Evolutionary conservation across 805 yeast species (phyloP).

Genomic region (Yamadazyma endophytica): DNA sequence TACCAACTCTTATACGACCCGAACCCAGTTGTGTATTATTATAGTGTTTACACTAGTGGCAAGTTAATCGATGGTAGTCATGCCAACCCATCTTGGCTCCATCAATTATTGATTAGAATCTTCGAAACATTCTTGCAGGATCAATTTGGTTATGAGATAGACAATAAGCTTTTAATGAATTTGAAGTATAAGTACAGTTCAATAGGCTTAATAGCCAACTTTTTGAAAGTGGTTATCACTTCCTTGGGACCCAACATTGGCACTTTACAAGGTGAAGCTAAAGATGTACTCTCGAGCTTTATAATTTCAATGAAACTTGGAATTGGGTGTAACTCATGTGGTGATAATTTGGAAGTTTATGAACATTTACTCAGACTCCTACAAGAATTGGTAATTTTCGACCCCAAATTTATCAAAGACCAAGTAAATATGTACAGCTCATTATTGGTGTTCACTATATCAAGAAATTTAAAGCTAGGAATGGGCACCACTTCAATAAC

Average conservation of each 20-base stretch:
- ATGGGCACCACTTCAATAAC: slow-evolving; percentile 30
- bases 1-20: slow-evolving; percentile 69
- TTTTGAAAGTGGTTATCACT: slow-evolving; percentile 29
- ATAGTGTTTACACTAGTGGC: slow-evolving; percentile 60
- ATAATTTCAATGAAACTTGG: slow-evolving; percentile 26
- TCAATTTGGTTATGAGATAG: slow-evolving; percentile 34
- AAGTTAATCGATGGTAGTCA: slow-evolving; percentile 54
- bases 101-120: slow-evolving; percentile 31
- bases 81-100: slow-evolving; percentile 36
- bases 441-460: slow-evolving; percentile 23
- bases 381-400: slow-evolving; percentile 37
- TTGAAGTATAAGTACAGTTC: slow-evolving; percentile 29
- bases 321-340: slow-evolving; percentile 24
- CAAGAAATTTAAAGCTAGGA: slow-evolving; percentile 34
- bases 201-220: slow-evolving; percentile 17
- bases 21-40: slow-evolving; percentile 77
- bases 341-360: slow-evolving; percentile 23
- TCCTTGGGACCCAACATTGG: slow-evolving; percentile 36
- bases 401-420: slow-evolving; percentile 29
- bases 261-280: slow-evolving; percentile 15
- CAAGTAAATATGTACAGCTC: slow-evolving; percentile 26
- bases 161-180: slow-evolving; percentile 28
- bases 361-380: slow-evolving; percentile 21
- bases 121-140: slow-evolving; percentile 30
- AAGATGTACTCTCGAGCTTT: slow-evolving; percentile 20